Evolutionary conservation across 352 stramenopile genomes (phyloP), one percentile per base, ranked within the genome.

Genomic region (Pythium scleroteichum): DNA sequence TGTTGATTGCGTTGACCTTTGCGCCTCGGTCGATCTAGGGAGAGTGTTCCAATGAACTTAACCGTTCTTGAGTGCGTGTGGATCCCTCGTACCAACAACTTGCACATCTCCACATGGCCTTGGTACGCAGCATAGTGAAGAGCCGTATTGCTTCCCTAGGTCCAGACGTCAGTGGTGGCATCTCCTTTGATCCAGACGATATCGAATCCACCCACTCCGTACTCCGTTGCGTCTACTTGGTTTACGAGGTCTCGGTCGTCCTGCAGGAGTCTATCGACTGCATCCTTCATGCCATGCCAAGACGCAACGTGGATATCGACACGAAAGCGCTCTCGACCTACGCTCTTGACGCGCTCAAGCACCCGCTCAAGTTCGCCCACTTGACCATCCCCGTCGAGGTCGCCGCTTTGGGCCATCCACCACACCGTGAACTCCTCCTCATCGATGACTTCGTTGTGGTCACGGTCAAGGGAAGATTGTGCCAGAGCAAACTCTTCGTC

Each of bases 61-160:
- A 35, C 29, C 29, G 5, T 45, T 3, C 51, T 39, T 32, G 35
- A 20, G 19, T 27, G 27, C 44, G 33, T 24, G 4, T 22, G 17
- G n/a, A 0, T 14, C 23, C 12, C 48, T 44, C 65, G 29, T 35
- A 88, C 81, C 35, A 93, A 65, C 12, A 62, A 45, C 1, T 62
- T 13, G 58, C 82, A 90, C 29, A 87, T 52, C 0, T 59, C 38
- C 0, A 29, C 33, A 41, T 88, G 71, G 5, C 82, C 82, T 62
- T 87, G 76, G 57, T 93, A 92, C 17, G 82, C 82, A 4, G 84
- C 78, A 41, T 92, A 93, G 49, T 93, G 84, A n/a, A 93, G 68
- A 26, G 84, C 60, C 0, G 75, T 78, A 55, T 92, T 92, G 24
- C 62, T 38, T 23, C 79, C 72, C 82, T 90, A 32, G 4, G 19